Evolutionary conservation across 2,329 filamentous ascomycete genomes (phyloP), one percentile per base, ranked within the genome.

Genomic region (Rhynchosporium graminicola): DNA sequence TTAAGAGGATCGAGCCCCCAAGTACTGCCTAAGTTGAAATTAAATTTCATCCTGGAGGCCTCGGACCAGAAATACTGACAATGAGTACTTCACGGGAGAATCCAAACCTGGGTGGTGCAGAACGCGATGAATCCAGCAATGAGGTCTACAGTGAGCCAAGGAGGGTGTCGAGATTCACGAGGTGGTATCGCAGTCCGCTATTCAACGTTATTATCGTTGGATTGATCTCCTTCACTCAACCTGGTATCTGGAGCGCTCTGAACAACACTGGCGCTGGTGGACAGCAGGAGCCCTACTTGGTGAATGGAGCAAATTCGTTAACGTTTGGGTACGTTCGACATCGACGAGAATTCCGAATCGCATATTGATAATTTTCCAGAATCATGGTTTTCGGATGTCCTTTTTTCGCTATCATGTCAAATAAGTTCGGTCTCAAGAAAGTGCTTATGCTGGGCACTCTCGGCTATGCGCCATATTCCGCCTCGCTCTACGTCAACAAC

Each of bases 221-320:
- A 0, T 74, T 90, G 10, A 89, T 86, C 75, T 89, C 88, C 70
- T 83, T 91, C 64, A 78, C 85, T 1, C 87, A 87, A 0, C 88
- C 87, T 0, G 87, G 88, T 0, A 87, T 90, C 63, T 90, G 87
- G 87, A 82, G 80, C n/a, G 87, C 86, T 26, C 87, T 90, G 87
- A 90, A 90, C 76, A 87, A 83, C 70, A 73, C 90, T 0, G 88
- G 88, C 13, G 88, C 86, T 0, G 88, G 88, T 59, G 88, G 88
- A 4, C 80, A 84, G 33, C 80, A 85, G 65, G 80, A 80, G 7
- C 88, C 88, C 0, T 81, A 85, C 69, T 78, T 90, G 1, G 84
- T 91, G 58, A 90, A 69, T 29, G 81, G 85, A 0, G 87, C 86
- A 12, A 91, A 91, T 68, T 83, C 87, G 0, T 73, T 90, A 48